Evolutionary conservation across 2,329 filamentous ascomycete genomes (phyloP), one percentile per base, ranked within the genome.

Genomic region (Penicillium olsonii): DNA sequence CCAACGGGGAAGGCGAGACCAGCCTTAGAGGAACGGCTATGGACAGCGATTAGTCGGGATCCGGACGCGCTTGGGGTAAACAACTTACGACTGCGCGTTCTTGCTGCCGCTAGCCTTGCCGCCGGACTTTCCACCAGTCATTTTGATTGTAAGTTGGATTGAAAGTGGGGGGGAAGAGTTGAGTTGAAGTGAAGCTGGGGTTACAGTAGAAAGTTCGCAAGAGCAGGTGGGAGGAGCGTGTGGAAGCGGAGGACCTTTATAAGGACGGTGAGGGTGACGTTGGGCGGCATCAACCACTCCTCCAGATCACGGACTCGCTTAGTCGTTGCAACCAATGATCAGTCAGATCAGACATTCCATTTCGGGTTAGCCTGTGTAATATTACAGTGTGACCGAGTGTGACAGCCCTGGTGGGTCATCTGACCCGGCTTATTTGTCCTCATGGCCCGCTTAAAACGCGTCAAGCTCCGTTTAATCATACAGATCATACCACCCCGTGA

Each of bases 121-220:
- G 79, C 94, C 94, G 81, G 92, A 96, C 82, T 99, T 99, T 79
- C 94, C 92, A 85, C 92, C 92, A 90, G 94, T 95, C 94, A 99
- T 99, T 88, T 90, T 96, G 87, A 84, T 73, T 24, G 22, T 5
- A 64, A 64, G n/a, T 49, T 47, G 26, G 19, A n/a, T 12, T 33
- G 22, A 7, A n/a, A 40, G 31, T 44, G 41, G 18, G 46, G 31
- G 41, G 33, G 42, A 44, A 37, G 20, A n/a, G 27, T 6, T 19
- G 24, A 34, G 26, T 34, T 19, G 6, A 15, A 42, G 48, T 17
- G 44, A 52, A 24, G 58, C 55, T 57, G 50, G 52, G 54, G 42
- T 50, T 50, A 34, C 26, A 40, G 48, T 51, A 34, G 39, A 50
- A 60, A 62, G 62, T 58, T 64, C 62, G 55, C 53, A 60, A 62